These are phyloP conservation scores for Cucurbita argyrosperma DNA, from an alignment of 306 rosid species.

Conservation along the genomic window DNA sequence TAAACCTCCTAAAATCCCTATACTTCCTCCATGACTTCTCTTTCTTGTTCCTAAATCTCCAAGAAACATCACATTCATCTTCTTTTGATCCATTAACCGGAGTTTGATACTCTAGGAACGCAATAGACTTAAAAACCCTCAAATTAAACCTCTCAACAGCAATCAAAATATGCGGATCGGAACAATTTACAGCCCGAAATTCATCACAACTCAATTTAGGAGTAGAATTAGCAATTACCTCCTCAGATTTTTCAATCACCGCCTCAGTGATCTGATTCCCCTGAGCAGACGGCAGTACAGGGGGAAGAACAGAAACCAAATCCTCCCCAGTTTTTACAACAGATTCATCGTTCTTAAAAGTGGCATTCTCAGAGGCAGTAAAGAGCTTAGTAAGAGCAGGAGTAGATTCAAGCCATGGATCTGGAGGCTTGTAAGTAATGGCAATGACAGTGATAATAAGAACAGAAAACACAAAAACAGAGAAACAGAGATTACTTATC, in stretches of 20 bases:
- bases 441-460: slow-evolving; percentile 80
- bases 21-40: slow-evolving; percentile 95
- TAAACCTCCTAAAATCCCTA: slow-evolving; percentile 80
- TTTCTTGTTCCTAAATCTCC: slow-evolving; percentile 82
- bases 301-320: slow-evolving; percentile 15
- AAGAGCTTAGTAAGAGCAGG: slow-evolving; percentile 81
- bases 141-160: slow-evolving; percentile 64
- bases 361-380: slow-evolving; percentile 64
- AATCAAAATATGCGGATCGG: slow-evolving; percentile 58
- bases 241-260: slow-evolving; percentile 38
- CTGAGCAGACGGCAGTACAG: slow-evolving; percentile 20
- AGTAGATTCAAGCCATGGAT: slow-evolving; percentile 91
- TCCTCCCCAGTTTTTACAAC: slow-evolving; percentile 80
- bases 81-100: slow-evolving; percentile 59
- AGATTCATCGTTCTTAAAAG: slow-evolving; percentile 65
- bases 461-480: slow-evolving; percentile 69
- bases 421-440: slow-evolving; percentile 95
- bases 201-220: slow-evolving; percentile 17
- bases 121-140: slow-evolving; percentile 54
- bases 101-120: slow-evolving; percentile 54
- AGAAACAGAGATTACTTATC: slow-evolving; percentile 79
- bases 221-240: slow-evolving; percentile 19
- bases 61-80: slow-evolving; percentile 76
- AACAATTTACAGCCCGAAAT: slow-evolving; percentile 40
- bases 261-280: slow-evolving; percentile 36